Evolutionary conservation across 2,329 filamentous ascomycete genomes (phyloP).

Genomic region (Penicillium sp.): DNA sequence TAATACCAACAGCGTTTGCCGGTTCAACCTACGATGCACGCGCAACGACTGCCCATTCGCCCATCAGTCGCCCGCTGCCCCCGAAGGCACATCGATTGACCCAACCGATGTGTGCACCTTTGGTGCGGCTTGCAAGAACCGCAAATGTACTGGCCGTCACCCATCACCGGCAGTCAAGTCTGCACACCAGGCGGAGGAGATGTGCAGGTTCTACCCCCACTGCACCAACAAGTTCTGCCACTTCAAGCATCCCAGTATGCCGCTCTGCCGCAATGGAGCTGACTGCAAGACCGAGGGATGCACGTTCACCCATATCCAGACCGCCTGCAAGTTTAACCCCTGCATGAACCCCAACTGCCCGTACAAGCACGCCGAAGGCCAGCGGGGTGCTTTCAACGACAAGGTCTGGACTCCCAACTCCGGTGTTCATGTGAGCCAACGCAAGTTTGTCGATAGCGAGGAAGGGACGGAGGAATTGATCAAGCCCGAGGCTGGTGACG

Average conservation of each 20-base stretch:
- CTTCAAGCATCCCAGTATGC: slow-evolving; percentile 84
- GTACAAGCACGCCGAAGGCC: slow-evolving; percentile 87
- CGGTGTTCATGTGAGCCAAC: slow-evolving; percentile 73
- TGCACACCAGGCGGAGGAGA: slow-evolving; percentile 73
- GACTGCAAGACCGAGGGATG: slow-evolving; percentile 78
- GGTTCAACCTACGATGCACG: slow-evolving; percentile 82
- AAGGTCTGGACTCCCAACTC: slow-evolving; percentile 76
- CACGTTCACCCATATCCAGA: slow-evolving; percentile 83
- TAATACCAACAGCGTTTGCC: slow-evolving; percentile 67
- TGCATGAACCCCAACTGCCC: slow-evolving; percentile 84
- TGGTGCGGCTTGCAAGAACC: slow-evolving; percentile 90
- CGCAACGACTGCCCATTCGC: slow-evolving; percentile 89
- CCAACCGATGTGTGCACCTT: slow-evolving; percentile 75
- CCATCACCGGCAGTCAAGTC: slow-evolving; percentile 80
- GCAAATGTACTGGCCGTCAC: slow-evolving; percentile 86
- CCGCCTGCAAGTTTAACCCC: slow-evolving; percentile 83
- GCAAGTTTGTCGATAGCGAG: slow-evolving; percentile 73
- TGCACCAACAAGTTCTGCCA: slow-evolving; percentile 83
- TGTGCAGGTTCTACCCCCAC: slow-evolving; percentile 88
- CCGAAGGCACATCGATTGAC: slow-evolving; percentile 71
- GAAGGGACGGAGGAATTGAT: slow-evolving; percentile 65
- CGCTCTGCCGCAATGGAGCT: slow-evolving; percentile 83
- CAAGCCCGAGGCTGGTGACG: slow-evolving; percentile 49
- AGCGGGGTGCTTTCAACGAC: slow-evolving; percentile 76
- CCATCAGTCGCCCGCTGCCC: slow-evolving; percentile 87